Conservation (phyloP, 176 grass and related monocot species). For the Oryza meyeriana region DNA sequence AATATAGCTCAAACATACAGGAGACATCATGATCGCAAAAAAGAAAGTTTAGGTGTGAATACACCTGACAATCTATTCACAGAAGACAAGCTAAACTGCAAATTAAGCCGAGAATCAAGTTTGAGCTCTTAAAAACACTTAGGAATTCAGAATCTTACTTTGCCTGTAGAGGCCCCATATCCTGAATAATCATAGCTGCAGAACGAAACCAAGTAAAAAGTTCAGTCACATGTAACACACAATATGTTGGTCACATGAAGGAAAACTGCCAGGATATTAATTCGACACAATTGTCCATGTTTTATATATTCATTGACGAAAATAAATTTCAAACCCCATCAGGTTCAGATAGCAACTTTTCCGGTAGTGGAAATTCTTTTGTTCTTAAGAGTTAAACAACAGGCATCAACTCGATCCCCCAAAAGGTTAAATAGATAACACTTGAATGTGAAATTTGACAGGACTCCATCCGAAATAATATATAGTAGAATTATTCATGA, state of each 20-base stretch:
- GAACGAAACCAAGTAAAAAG: slow-evolving; percentile 32
- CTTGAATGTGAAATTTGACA: not conserved
- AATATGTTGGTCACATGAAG: slow-evolving; percentile 2
- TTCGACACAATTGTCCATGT: not conserved
- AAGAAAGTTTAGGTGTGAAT: not conserved
- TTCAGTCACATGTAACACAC: slow-evolving; percentile 1
- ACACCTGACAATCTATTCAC: not conserved
- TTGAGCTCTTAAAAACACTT: slow-evolving; percentile 21
- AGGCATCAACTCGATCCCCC: slow-evolving; percentile 18
- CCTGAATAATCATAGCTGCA: slow-evolving; percentile 99
- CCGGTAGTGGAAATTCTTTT: slow-evolving; percentile 21
- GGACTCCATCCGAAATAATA: not conserved
- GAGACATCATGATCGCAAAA: slow-evolving; percentile 26
- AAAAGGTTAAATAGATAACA: not conserved
- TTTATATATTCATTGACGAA: not conserved
- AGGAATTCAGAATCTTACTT: slow-evolving; percentile 58
- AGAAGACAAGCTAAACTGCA: slow-evolving; percentile 14
- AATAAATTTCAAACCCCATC: slow-evolving; percentile 15
- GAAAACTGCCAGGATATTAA: not conserved
- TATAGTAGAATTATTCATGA: not conserved
- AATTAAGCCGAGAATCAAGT: slow-evolving; percentile 9
- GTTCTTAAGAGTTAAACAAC: slow-evolving; percentile 27
- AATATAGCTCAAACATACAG: slow-evolving; percentile 22
- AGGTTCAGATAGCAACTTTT: slow-evolving; percentile 23
- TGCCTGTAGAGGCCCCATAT: slow-evolving; percentile 94